A percentile compares a stretch with the other conserved stretches of the same genome.
phyloP scores from a whole-genome alignment of 2,329 filamentous ascomycete species.

The Fusarium temperatum region DNA sequence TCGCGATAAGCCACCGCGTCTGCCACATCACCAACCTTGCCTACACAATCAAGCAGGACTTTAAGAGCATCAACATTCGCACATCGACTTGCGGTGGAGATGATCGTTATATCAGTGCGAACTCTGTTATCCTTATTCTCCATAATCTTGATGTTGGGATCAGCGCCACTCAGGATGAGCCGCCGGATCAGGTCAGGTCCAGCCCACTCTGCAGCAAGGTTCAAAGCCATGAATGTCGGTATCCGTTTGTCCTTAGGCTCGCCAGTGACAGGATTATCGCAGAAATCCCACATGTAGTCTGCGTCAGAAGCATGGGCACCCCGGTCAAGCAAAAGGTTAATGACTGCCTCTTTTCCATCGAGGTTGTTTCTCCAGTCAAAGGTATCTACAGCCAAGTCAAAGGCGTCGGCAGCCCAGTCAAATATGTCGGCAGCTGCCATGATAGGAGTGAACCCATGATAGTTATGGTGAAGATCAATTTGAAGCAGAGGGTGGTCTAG shows the following conservation, averaged over 20 bases:
- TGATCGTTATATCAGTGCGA: not conserved
- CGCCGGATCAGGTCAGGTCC: not conserved
- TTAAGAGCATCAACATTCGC: not conserved
- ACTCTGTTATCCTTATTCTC: not conserved
- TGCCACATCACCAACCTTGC: rapidly evolving
- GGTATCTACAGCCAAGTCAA: no score
- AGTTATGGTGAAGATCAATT: not conserved
- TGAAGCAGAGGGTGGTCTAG: not conserved
- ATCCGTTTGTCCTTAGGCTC: rapidly evolving
- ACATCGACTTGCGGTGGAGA: not conserved
- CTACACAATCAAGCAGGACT: not conserved
- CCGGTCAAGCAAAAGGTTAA: not conserved
- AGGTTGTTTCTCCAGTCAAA: no score
- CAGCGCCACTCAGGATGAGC: not conserved
- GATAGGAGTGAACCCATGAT: rapidly evolving
- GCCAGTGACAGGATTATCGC: no score
- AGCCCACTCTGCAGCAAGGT: not conserved
- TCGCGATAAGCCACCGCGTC: not conserved
- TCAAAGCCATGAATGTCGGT: rapidly evolving
- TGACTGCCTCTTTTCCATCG: not conserved
- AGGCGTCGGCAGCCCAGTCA: no score
- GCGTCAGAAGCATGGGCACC: not conserved
- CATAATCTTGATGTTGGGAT: not conserved
- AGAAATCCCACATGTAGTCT: no score
- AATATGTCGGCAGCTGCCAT: not conserved